A percentile compares a stretch with the other conserved stretches of the same genome.
phyloP scores from a whole-genome alignment of 805 yeast species.

The Dipodascus geniculatus region DNA sequence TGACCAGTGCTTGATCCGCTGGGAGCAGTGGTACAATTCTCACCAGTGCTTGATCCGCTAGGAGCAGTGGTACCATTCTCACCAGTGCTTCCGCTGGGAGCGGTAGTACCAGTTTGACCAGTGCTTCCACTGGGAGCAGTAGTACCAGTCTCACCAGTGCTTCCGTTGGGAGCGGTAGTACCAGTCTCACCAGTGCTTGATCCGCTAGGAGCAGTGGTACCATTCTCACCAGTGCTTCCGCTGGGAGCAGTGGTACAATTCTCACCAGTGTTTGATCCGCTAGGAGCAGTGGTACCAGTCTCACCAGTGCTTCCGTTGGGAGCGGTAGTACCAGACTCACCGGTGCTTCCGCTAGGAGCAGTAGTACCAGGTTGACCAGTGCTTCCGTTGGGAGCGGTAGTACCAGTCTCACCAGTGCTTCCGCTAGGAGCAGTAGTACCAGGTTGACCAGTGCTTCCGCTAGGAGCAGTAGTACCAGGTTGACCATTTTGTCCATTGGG shows the following conservation, averaged over 20 bases:
- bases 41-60: no score
- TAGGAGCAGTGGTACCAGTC: neutral
- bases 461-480: neutral
- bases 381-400: neutral
- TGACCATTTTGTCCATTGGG: neutral
- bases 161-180: neutral
- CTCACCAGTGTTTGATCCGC: neutral
- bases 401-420: neutral
- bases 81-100: no score
- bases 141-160: no score
- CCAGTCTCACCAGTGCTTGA: no score
- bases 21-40: no score
- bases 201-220: neutral
- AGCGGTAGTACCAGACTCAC: neutral
- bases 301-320: neutral
- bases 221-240: neutral
- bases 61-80: no score
- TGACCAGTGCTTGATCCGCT: no score
- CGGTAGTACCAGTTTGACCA: no score
- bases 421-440: neutral
- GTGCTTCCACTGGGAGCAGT: no score
- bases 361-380: neutral
- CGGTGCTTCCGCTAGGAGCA: neutral
- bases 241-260: neutral
- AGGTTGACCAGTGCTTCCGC: neutral